Evolutionary conservation across 805 yeast genomes (phyloP).

Genomic region (Kodamaea nitidulidarum): DNA sequence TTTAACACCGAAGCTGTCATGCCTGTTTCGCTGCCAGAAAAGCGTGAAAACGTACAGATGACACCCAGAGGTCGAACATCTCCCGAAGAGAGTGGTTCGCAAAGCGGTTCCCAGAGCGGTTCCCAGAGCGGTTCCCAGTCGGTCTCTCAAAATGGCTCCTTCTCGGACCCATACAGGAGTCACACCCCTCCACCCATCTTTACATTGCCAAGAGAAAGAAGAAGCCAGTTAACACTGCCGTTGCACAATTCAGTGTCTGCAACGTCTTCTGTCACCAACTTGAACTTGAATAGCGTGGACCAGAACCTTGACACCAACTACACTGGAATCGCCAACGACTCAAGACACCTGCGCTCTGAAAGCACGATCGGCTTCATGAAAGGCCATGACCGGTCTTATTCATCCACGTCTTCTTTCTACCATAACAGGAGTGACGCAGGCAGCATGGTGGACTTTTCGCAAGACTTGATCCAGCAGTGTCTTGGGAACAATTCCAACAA

Average conservation of each 20-base stretch:
- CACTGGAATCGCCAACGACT: neutral
- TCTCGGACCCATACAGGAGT: slow-evolving; percentile 9
- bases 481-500: slow-evolving; percentile 47
- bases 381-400: slow-evolving; percentile 34
- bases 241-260: slow-evolving; percentile 28
- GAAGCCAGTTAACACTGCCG: slow-evolving; percentile 18
- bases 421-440: slow-evolving; percentile 30
- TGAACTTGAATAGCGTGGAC: slow-evolving; percentile 18
- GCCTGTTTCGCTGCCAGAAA: neutral
- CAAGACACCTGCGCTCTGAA: slow-evolving; percentile 22
- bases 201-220: slow-evolving; percentile 12
- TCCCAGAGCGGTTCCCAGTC: neutral
- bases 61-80: slow-evolving; percentile 6
- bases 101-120: too few relatives aligned
- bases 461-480: slow-evolving; percentile 48
- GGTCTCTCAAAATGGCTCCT: neutral
- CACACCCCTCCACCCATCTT: slow-evolving; percentile 28
- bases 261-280: slow-evolving; percentile 34
- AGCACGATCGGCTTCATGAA: slow-evolving; percentile 19
- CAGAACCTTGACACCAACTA: neutral
- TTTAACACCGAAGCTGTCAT: neutral
- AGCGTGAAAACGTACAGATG: neutral
- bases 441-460: slow-evolving; percentile 47
- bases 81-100: neutral
- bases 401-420: slow-evolving; percentile 36